Base-by-base conservation (phyloP, 164 flowering plant species). In the Umbilicus rupestris region DNA sequence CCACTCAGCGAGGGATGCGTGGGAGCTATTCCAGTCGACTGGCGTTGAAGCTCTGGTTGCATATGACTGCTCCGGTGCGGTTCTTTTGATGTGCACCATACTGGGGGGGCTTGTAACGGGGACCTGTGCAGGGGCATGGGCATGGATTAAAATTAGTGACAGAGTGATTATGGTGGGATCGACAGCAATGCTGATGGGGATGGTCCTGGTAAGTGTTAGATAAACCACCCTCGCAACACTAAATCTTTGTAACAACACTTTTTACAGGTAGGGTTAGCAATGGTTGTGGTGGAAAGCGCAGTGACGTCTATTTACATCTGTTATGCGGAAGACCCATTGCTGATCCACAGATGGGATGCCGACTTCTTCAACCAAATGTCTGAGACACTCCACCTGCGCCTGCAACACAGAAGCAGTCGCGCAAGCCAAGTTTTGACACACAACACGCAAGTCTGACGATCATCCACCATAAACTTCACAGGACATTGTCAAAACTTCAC, bases 31-130 rank as follows among this genome's bases (percentile, higher is more conserved):
- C 67, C 99, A 95, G 77, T 92, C 99, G 69, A 95, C 99, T 62
- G 99, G 99, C n/a, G 95, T 95, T 17, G 99, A 95, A 77, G 92
- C 97, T 30, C 93, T 95, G n/a, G 69, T 95, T 68, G 99, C 97
- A 26, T 95, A 95, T 72, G 99, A 94, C 78, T 94, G 99, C 76
- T 95, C 97, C n/a, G 99, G 99, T 63, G 96, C 99, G 30, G 96
- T 95, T 73, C 77, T 95, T 17, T 75, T 95, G 67, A 95, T 95
- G 99, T 87, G 92, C n/a, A 88, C 92, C 12, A 15, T 89, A 39
- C 78, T 91, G 78, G 96, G 99, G 39, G 99, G 99, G 46, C 96
- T 92, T 41, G 75, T 92, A 39, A 75, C 92, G 17, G 99, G 99
- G 65, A 91, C 97, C 39, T 84, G 94, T 66, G 63, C 96, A 5